phyloP scores from a whole-genome alignment of 2,329 filamentous ascomycete species.

The Cladosporium sp. region DNA sequence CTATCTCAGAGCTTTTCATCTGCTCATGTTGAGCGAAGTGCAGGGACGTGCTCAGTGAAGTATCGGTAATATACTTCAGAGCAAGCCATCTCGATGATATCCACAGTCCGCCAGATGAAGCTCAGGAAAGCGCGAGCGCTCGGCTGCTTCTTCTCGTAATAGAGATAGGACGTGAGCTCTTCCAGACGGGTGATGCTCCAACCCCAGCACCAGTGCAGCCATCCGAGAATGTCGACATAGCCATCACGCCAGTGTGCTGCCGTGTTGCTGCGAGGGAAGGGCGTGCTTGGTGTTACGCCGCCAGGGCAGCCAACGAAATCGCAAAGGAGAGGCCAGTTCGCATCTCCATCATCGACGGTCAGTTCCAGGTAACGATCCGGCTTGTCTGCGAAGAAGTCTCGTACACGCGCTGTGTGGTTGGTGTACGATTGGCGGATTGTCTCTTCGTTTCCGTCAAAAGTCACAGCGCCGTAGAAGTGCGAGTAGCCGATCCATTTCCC shows the following conservation, averaged over 20 bases:
- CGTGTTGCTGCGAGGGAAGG: constrained; percentile 26
- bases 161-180: constrained; percentile 22
- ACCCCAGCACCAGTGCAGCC: constrained; percentile 23
- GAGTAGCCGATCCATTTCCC: constrained; percentile 24
- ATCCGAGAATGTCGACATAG: constrained; percentile 14
- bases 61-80: constrained; percentile 23
- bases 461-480: constrained; percentile 24
- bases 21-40: not conserved
- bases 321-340: constrained; percentile 23
- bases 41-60: not conserved
- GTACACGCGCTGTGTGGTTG: constrained; percentile 21
- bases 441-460: constrained; percentile 21
- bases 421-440: constrained; percentile 22
- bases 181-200: constrained; percentile 26
- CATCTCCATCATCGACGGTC: constrained; percentile 21
- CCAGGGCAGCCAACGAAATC: constrained; percentile 19
- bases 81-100: constrained; percentile 24
- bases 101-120: constrained; percentile 21
- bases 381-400: constrained; percentile 21
- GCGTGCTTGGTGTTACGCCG: constrained; percentile 14
- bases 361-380: constrained; percentile 21
- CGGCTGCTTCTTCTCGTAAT: constrained; percentile 20
- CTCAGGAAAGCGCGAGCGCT: constrained; percentile 18
- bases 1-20: no score
- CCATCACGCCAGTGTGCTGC: constrained; percentile 26